These are phyloP conservation scores for Phytopythium vexans DNA, from an alignment of 352 stramenopile species.

Conservation along the genomic window DNA sequence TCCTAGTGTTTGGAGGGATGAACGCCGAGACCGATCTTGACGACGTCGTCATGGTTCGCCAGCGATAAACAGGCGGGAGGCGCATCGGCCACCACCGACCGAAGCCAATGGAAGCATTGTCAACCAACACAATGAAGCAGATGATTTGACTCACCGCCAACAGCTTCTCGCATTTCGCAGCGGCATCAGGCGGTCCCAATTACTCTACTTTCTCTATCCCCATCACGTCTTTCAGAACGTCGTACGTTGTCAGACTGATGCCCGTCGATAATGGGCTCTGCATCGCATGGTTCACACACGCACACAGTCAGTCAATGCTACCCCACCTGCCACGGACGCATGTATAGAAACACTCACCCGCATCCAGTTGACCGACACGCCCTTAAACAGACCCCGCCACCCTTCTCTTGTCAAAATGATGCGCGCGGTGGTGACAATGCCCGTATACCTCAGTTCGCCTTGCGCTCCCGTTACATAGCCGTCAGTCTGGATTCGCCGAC, in stretches of 20 bases:
- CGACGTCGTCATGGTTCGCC: slow-evolving; percentile 22
- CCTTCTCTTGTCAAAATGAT: slow-evolving; percentile 77
- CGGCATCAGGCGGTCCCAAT: slow-evolving; percentile 7
- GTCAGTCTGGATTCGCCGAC: slow-evolving; percentile 79
- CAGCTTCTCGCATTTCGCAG: neutral
- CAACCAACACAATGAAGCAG: neutral
- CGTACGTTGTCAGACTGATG: slow-evolving; percentile 85
- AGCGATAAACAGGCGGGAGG: neutral
- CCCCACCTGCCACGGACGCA: neutral
- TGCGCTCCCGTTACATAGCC: slow-evolving; percentile 59
- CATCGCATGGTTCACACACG: no score
- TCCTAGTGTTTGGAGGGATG: slow-evolving; percentile 64
- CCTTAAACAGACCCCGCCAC: slow-evolving; percentile 83
- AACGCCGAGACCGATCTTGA: slow-evolving; percentile 43
- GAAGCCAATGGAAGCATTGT: neutral
- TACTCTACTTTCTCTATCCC: slow-evolving; percentile 76
- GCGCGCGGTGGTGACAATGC: slow-evolving; percentile 56
- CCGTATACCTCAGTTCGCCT: slow-evolving; percentile 56
- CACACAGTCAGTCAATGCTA: no score
- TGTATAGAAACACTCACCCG: slow-evolving; percentile 37
- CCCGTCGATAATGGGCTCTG: slow-evolving; percentile 82
- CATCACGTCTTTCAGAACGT: slow-evolving; percentile 85
- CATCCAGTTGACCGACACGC: slow-evolving; percentile 86
- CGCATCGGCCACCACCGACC: neutral
- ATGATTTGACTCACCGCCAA: no score